Evolutionary conservation across 768 basidiomycete genomes (phyloP).

Genomic region (Flagelloscypha sp.): DNA sequence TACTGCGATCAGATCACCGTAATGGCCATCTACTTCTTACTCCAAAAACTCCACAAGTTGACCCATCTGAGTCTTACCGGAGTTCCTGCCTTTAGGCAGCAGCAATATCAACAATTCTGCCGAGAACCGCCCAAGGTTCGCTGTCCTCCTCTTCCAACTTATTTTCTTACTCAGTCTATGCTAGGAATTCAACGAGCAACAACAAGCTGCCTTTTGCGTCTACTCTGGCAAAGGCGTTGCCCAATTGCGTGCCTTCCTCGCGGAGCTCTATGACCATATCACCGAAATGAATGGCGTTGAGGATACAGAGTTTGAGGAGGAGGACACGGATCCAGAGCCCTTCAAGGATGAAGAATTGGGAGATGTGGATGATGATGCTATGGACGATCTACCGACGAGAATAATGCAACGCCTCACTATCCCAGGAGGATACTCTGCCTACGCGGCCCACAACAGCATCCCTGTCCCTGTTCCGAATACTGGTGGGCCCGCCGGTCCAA

Average conservation of each 20-base stretch:
- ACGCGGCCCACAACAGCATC: background rate
- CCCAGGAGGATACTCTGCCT: background rate
- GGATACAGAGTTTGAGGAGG: constrained; percentile 61
- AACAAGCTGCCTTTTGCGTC: constrained; percentile 89
- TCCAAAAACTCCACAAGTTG: constrained; percentile 81
- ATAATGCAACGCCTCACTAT: constrained; percentile 23
- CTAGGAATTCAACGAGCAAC: constrained; percentile 87
- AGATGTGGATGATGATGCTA: constrained; percentile 29
- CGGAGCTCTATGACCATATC: constrained; percentile 66
- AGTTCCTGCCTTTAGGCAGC: constrained; percentile 81
- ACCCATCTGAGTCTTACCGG: constrained; percentile 97
- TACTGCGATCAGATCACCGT: constrained; percentile 96
- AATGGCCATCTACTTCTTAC: constrained; percentile 81
- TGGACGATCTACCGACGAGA: constrained; percentile 22
- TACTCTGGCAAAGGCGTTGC: constrained; percentile 89
- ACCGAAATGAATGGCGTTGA: constrained; percentile 65
- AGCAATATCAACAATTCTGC: constrained; percentile 84
- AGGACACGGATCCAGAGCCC: constrained; percentile 38
- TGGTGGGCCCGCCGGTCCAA: constrained; percentile 26
- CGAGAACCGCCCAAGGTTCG: constrained; percentile 76
- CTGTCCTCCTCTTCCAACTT: background rate
- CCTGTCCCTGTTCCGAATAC: constrained; percentile 5
- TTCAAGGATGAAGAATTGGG: constrained; percentile 41
- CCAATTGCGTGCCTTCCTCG: constrained; percentile 73
- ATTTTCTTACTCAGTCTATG: constrained; percentile 4